Evolutionary conservation across 331 rosid species (phyloP).

Genomic region (Prunus yedoensis): DNA sequence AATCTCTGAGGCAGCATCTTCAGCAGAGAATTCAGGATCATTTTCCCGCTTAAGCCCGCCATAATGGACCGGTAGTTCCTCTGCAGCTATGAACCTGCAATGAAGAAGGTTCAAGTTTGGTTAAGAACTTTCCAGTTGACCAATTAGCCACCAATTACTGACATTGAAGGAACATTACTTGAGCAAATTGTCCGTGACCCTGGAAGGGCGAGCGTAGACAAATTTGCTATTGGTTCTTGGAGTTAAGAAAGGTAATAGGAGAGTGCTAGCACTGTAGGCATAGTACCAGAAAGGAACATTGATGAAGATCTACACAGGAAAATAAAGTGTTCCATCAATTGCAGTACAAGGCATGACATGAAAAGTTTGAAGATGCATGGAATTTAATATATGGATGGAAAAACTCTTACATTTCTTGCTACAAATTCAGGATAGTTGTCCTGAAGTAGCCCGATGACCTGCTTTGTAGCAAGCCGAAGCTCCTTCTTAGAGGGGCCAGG

Average conservation of each 20-base stretch:
- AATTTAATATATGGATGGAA: background rate
- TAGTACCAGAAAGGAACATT: slow-evolving; percentile 94
- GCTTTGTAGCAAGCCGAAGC: slow-evolving; percentile 80
- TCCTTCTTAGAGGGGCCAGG: slow-evolving; percentile 78
- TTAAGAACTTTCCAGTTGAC: background rate
- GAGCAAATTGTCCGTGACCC: slow-evolving; percentile 66
- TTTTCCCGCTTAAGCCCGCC: slow-evolving; percentile 69
- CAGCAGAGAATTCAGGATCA: slow-evolving; percentile 60
- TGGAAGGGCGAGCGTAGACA: slow-evolving; percentile 80
- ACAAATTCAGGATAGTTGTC: slow-evolving; percentile 85
- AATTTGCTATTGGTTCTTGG: slow-evolving; percentile 82
- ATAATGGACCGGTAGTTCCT: slow-evolving; percentile 72
- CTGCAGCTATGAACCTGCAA: slow-evolving; percentile 64
- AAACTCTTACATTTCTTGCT: slow-evolving; percentile 56
- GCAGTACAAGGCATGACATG: background rate
- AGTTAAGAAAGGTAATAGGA: slow-evolving; percentile 85
- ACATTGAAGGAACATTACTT: slow-evolving; percentile 30
- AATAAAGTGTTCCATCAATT: background rate
- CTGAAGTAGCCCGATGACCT: slow-evolving; percentile 72
- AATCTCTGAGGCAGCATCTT: slow-evolving; percentile 63
- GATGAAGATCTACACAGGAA: slow-evolving; percentile 57
- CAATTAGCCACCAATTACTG: too few relatives aligned
- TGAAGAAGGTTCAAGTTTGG: slow-evolving; percentile 3
- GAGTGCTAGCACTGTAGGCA: slow-evolving; percentile 61
- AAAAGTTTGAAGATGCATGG: background rate